Evolutionary conservation across 495 filamentous ascomycete species (phyloP), one percentile per base, ranked within the genome.

Genomic region (Trichoderma virens): DNA sequence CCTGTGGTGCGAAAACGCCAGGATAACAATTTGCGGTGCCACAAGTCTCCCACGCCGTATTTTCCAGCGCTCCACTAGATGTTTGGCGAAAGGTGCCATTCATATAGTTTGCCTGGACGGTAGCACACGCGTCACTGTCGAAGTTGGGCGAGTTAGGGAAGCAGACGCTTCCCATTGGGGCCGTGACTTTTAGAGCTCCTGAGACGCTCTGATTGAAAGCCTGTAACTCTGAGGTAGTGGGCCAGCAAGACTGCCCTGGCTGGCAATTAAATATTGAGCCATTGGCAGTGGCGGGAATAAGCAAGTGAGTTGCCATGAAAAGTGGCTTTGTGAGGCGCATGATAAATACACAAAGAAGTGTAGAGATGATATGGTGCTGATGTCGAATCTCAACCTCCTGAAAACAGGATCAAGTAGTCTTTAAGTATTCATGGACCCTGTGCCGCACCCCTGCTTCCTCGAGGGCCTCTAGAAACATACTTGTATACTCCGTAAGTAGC

Each of bases 171-270:
- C 81, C 41, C 0, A 81, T 80, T 0, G 79, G 66, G 13, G 79
- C 82, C 11, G 74, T 70, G 30, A 83, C 67, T 47, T 47, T n/a
- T 23, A 47, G 43, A 7, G 25, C 7, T 16, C 51, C 51, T 28
- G n/a, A 85, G 68, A 16, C 59, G 5, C 79, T 71, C 51, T 70
- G 45, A 61, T 83, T 83, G 28, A 85, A 73, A 3, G 63, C 38
- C 6, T 66, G 35, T 80, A 80, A 85, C n/a, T 69, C 67, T 6
- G 64, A 34, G 1, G 47, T 60, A 5, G 75, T 69, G 3, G 82
- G 82, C 82, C 82, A 84, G 68, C 75, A 75, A 20, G 65, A 14
- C 59, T 84, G 80, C 4, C 20, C 34, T 1, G 64, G 64, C 16
- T 59, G 64, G 28, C 64, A 65, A 20, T 34, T 38, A 18, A 38